phyloP scores from a whole-genome alignment of 2,329 filamentous ascomycete genomes.

The Hawksworthiomyces lignivorus region DNA sequence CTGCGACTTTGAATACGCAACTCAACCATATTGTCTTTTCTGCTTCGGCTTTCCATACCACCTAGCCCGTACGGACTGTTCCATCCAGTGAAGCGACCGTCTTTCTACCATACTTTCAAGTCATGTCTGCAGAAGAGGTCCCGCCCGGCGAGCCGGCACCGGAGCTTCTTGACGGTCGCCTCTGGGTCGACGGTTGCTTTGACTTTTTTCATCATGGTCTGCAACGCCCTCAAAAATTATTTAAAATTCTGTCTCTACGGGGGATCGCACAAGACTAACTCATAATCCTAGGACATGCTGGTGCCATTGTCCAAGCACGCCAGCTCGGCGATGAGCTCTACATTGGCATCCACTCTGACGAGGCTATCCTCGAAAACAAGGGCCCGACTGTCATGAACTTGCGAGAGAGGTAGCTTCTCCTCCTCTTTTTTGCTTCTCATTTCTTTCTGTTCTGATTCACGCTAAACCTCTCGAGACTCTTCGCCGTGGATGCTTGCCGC shows the following conservation, averaged over 20 bases:
- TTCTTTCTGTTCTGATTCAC: background rate
- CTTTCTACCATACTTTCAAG: too few relatives aligned
- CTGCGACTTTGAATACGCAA: too few relatives aligned
- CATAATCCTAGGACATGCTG: slow-evolving; percentile 68
- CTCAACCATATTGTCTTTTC: too few relatives aligned
- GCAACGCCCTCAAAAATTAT: slow-evolving; percentile 11
- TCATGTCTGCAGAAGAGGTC: slow-evolving; percentile 13
- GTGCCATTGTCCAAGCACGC: slow-evolving; percentile 91
- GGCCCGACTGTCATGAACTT: slow-evolving; percentile 96
- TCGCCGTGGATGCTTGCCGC: slow-evolving; percentile 88
- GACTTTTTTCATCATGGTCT: slow-evolving; percentile 96
- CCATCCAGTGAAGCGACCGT: too few relatives aligned
- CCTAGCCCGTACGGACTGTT: too few relatives aligned
- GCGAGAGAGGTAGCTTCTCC: slow-evolving; percentile 58
- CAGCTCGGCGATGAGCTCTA: slow-evolving; percentile 82
- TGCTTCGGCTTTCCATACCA: too few relatives aligned
- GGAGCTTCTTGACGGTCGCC: slow-evolving; percentile 58
- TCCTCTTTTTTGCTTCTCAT: slow-evolving; percentile 6
- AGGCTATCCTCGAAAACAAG: slow-evolving; percentile 93
- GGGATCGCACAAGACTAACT: background rate
- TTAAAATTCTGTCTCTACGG: too few relatives aligned
- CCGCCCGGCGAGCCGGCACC: slow-evolving; percentile 42
- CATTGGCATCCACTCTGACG: slow-evolving; percentile 91
- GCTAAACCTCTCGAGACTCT: slow-evolving; percentile 47
- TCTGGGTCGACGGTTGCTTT: slow-evolving; percentile 99